Conservation (phyloP, 805 yeast species). For the Saccharomycopsis capsularis region DNA sequence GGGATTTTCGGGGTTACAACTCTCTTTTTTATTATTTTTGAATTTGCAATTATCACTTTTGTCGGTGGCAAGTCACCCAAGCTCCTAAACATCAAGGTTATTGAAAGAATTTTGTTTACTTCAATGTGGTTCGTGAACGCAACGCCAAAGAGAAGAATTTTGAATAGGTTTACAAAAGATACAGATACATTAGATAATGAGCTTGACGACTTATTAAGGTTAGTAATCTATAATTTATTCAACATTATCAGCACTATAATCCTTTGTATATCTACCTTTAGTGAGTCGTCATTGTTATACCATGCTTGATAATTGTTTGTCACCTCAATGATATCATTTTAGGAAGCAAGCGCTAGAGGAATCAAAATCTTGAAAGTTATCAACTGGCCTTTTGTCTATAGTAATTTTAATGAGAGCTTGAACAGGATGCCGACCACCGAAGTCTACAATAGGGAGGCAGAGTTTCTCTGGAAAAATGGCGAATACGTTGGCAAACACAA, state of each 20-base stretch:
- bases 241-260: slow-evolving; percentile 56
- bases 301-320: slow-evolving; percentile 40
- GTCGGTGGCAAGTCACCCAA: slow-evolving; percentile 50
- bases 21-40: slow-evolving; percentile 36
- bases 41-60: slow-evolving; percentile 42
- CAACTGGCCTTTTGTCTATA: slow-evolving; percentile 62
- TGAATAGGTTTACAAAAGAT: slow-evolving; percentile 82
- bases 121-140: slow-evolving; percentile 82
- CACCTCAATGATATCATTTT: slow-evolving; percentile 42
- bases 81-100: slow-evolving; percentile 53
- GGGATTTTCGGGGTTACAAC: slow-evolving; percentile 50
- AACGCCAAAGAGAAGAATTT: slow-evolving; percentile 80
- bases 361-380: slow-evolving; percentile 69
- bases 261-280: slow-evolving; percentile 67
- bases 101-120: slow-evolving; percentile 54
- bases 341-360: slow-evolving; percentile 69
- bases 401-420: slow-evolving; percentile 64
- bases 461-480: slow-evolving; percentile 44
- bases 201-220: slow-evolving; percentile 59
- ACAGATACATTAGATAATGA: slow-evolving; percentile 79
- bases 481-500: slow-evolving; percentile 53
- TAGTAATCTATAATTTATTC: slow-evolving; percentile 45
- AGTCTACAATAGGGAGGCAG: slow-evolving; percentile 41
- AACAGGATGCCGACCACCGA: slow-evolving; percentile 62
- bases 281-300: slow-evolving; percentile 64